Base-by-base conservation (phyloP, 106 monocot genomes). In the Dendrobium catenatum region DNA sequence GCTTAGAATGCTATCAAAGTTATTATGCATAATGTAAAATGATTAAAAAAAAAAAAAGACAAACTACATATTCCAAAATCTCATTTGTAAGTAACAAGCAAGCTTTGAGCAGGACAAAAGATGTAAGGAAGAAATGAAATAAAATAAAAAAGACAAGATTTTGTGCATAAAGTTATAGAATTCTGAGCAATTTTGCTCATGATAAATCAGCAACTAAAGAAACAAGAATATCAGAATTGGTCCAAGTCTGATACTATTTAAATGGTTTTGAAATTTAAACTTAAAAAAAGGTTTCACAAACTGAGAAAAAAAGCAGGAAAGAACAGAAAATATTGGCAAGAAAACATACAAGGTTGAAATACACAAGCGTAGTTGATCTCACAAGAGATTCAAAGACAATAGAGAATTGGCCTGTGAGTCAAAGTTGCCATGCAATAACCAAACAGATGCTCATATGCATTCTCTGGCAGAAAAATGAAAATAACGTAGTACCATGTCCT, bases 211-310 rank as follows among this genome's bases (percentile, higher is more conserved):
- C 59, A 22, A 20, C 59, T 61, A 22, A 61, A n/a, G 22, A 61
- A 61, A 61, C 59, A 61, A 61, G 4, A 61, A 61, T 61, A 61
- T 61, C 59, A 61, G 59, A 19, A 61, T 61, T 61, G 59, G 59
- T n/a, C 7, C 22, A 61, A 61, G 4, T 61, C 22, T 61, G n/a
- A n/a, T 2, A 61, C 59, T 61, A 11, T 22, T 61, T 61, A 9
- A 61, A n/a, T 61, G 3, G 10, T 8, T 55, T 18, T 16, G n/a
- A 61, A 61, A n/a, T 61, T 61, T n/a, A 61, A 61, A n/a, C 9
- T 51, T 5, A n/a, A n/a, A 19, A 61, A 61, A 31, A 31, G 31
- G n/a, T 20, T 4, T 9, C 59, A 4, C 22, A 61, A 61, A 6
- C 5, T 20, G 22, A n/a, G 59, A n/a, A 61, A 61, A 61, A 61